These are phyloP conservation scores for Podaxis carcinomalis DNA, from an alignment of 768 basidiomycete species.

Conservation along the genomic window DNA sequence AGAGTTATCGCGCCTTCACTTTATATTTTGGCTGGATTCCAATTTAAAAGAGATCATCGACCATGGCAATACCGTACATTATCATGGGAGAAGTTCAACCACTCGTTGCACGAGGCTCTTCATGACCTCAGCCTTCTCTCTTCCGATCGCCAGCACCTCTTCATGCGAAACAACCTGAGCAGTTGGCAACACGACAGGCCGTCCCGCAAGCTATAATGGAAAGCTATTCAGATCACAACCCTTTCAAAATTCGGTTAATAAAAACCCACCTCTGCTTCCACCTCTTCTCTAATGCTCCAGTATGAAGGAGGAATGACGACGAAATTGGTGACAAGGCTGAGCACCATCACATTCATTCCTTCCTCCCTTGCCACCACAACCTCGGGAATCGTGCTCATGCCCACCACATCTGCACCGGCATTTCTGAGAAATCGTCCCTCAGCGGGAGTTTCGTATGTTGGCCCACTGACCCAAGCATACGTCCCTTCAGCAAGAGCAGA, in stretches of 20 bases:
- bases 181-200: constrained; percentile 33
- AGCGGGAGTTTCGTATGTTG: constrained; percentile 86
- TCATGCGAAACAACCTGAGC: constrained; percentile 65
- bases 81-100: constrained; percentile 29
- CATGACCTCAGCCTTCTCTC: constrained; percentile 68
- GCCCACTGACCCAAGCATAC: constrained; percentile 89
- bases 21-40: no score
- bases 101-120: constrained; percentile 64
- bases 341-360: constrained; percentile 69
- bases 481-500: constrained; percentile 72
- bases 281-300: constrained; percentile 67
- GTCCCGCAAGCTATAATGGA: constrained; percentile 54
- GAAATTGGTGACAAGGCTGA: constrained; percentile 83
- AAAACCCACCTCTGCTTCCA: constrained; percentile 65
- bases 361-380: constrained; percentile 78
- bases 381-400: constrained; percentile 92
- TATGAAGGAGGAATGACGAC: constrained; percentile 72
- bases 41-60: no score
- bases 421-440: constrained; percentile 75
- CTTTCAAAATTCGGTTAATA: not conserved
- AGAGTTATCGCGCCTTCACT: no score
- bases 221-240: not conserved
- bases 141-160: constrained; percentile 68
- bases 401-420: constrained; percentile 86
- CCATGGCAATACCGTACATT: not conserved